phyloP scores from a whole-genome alignment of 495 filamentous ascomycete species.

The Aspergillus sparsus region DNA sequence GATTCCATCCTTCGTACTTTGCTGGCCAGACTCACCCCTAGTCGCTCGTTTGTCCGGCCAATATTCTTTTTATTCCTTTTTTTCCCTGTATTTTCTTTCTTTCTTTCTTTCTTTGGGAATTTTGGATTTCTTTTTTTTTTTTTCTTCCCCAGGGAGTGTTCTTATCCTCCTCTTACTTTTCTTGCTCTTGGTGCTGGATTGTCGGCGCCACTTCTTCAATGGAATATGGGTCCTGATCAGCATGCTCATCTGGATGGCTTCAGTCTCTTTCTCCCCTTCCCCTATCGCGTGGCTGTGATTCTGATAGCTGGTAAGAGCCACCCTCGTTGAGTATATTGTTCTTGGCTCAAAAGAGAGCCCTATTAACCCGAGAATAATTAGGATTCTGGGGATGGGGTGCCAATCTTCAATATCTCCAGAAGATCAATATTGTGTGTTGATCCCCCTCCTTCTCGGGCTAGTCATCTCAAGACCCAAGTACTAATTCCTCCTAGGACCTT shows the following conservation, averaged over 20 bases:
- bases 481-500: constrained; percentile 58
- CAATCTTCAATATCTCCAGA: constrained; percentile 79
- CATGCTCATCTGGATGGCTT: constrained; percentile 82
- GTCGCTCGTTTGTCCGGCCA: constrained; percentile 41
- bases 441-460: constrained; percentile 8
- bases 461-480: constrained; percentile 23
- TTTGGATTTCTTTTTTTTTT: neutral
- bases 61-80: constrained; percentile 19
- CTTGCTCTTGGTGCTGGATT: constrained; percentile 22
- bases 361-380: constrained; percentile 35
- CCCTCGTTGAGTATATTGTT: neutral
- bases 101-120: constrained; percentile 5
- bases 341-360: neutral
- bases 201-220: constrained; percentile 36
- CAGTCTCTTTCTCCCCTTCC: constrained; percentile 81
- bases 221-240: constrained; percentile 78
- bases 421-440: constrained; percentile 65
- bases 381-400: constrained; percentile 89
- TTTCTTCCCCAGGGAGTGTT: neutral
- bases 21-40: constrained; percentile 38
- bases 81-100: constrained; percentile 12
- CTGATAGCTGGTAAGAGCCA: constrained; percentile 67
- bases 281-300: constrained; percentile 77
- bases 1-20: constrained; percentile 15
- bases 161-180: constrained; percentile 18